These are phyloP conservation scores for Pichia kluyveri DNA, from an alignment of 805 yeast genomes.

Conservation along the genomic window DNA sequence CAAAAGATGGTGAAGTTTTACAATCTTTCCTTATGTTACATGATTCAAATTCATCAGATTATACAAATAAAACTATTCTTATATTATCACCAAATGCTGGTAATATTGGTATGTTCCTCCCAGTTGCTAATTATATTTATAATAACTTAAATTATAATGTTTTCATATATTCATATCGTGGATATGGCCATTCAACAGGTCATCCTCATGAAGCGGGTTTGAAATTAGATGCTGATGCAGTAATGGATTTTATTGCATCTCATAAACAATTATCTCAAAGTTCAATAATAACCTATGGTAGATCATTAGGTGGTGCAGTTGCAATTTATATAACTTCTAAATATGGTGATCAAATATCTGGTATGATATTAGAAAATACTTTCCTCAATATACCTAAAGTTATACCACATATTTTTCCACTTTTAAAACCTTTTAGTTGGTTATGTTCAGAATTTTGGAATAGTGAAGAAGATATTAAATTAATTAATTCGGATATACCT, in stretches of 20 bases:
- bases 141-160: conserved; percentile 62
- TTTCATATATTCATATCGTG: conserved; percentile 79
- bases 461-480: conserved; percentile 50
- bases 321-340: conserved; percentile 71
- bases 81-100: conserved; percentile 81
- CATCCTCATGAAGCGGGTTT: conserved; percentile 67
- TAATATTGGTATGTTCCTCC: conserved; percentile 84
- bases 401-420: conserved; percentile 67
- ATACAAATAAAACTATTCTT: conserved; percentile 54
- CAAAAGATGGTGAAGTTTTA: conserved; percentile 61
- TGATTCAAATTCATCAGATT: conserved; percentile 28
- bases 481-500: conserved; percentile 48
- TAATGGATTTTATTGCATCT: conserved; percentile 45
- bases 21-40: conserved; percentile 58
- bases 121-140: conserved; percentile 66
- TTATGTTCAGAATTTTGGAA: conserved; percentile 81
- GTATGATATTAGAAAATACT: conserved; percentile 77
- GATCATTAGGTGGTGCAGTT: conserved; percentile 94
- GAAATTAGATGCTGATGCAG: conserved; percentile 72
- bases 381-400: conserved; percentile 67
- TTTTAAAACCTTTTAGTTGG: conserved; percentile 34
- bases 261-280: conserved; percentile 46
- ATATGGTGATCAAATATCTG: conserved; percentile 37
- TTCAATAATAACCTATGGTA: conserved; percentile 65
- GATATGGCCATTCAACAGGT: conserved; percentile 82